phyloP scores from a whole-genome alignment of 2,329 filamentous ascomycete species.

The Phialophora tarda region DNA sequence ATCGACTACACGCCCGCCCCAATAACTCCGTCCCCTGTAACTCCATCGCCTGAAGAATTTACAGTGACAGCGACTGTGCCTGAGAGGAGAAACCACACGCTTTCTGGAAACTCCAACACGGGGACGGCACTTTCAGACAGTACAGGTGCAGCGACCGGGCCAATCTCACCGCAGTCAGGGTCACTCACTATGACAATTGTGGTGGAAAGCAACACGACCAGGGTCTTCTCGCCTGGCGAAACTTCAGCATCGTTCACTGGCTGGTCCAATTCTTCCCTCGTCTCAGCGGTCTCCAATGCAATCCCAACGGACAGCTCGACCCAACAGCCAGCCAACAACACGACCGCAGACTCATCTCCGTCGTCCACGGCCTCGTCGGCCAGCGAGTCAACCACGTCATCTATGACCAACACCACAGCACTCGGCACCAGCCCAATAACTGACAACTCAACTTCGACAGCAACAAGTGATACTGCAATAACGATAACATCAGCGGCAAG shows the following conservation, averaged over 20 bases:
- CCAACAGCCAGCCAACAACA: background rate
- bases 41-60: conserved; percentile 22
- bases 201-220: conserved; percentile 17
- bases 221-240: background rate
- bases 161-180: background rate
- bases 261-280: conserved; percentile 13
- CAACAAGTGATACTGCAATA: background rate
- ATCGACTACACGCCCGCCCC: conserved; percentile 12
- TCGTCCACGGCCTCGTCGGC: background rate
- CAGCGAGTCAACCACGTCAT: background rate
- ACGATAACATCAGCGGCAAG: conserved; percentile 1
- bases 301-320: background rate
- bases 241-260: background rate
- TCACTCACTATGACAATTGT: conserved; percentile 28
- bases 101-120: background rate
- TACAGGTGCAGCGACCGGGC: background rate
- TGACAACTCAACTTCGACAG: background rate
- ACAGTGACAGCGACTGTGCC: conserved; percentile 23
- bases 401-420: background rate
- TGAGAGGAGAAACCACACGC: background rate
- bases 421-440: background rate
- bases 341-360: background rate
- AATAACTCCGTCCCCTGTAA: conserved; percentile 17
- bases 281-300: conserved; percentile 5
- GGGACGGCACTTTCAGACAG: background rate